These are phyloP conservation scores for Schwanniomyces yamadae DNA, from an alignment of 805 yeast genomes.

Conservation along the genomic window DNA sequence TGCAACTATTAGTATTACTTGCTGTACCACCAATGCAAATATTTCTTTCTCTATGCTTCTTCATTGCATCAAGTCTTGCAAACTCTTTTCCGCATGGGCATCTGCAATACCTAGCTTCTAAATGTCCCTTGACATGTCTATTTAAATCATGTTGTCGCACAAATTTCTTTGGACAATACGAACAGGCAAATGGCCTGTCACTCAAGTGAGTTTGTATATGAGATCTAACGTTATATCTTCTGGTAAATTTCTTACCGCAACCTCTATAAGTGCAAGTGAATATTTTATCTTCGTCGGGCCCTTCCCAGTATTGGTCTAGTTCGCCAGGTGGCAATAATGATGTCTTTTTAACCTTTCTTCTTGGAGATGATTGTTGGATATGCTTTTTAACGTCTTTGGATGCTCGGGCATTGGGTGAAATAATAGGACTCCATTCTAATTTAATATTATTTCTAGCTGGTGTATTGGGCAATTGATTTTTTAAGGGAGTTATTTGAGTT, in stretches of 20 bases:
- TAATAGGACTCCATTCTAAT: constrained; percentile 46
- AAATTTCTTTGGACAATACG: constrained; percentile 75
- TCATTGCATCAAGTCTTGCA: constrained; percentile 84
- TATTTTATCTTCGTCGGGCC: constrained; percentile 69
- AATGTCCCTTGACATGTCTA: constrained; percentile 86
- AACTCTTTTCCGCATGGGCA: constrained; percentile 96
- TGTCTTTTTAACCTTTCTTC: constrained; percentile 49
- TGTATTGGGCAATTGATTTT: constrained; percentile 31
- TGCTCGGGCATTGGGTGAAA: constrained; percentile 34
- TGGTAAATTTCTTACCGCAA: constrained; percentile 81
- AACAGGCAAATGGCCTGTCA: constrained; percentile 89
- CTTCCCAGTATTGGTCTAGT: constrained; percentile 77
- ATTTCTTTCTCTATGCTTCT: constrained; percentile 73
- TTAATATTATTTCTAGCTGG: constrained; percentile 33
- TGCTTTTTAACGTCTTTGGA: constrained; percentile 21
- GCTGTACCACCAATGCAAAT: constrained; percentile 76
- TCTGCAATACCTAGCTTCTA: constrained; percentile 58
- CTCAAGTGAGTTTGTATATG: constrained; percentile 96
- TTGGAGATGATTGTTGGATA: constrained; percentile 48
- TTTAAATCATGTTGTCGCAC: constrained; percentile 94
- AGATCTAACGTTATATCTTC: constrained; percentile 89
- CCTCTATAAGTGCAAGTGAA: constrained; percentile 72
- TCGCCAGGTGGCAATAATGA: constrained; percentile 87
- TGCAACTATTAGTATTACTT: constrained; percentile 15
- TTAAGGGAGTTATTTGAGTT: constrained; percentile 40